Evolutionary conservation across 306 rosid genomes (phyloP).

Genomic region (Corylus avellana): DNA sequence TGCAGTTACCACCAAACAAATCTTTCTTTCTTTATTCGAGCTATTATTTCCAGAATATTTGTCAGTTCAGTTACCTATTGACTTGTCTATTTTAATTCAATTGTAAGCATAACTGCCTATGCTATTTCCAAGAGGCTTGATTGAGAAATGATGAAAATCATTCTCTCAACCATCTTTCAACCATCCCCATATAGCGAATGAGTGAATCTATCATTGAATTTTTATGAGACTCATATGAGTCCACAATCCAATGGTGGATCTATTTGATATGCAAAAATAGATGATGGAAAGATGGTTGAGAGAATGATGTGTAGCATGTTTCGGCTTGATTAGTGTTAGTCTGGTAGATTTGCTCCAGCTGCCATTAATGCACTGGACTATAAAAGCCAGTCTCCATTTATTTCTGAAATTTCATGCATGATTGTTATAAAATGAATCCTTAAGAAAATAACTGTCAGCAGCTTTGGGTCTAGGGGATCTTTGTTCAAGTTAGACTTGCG

Average conservation of each 20-base stretch:
- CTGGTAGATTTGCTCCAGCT: neutral
- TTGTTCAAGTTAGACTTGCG: neutral
- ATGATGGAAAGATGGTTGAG: too few species aligned
- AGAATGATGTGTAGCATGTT: too few species aligned
- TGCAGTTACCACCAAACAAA: slow-evolving; percentile 22
- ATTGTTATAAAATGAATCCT: neutral
- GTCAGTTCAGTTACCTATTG: neutral
- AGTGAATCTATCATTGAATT: too few species aligned
- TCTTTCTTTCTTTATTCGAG: slow-evolving; percentile 9
- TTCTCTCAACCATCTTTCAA: too few species aligned
- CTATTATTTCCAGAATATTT: slow-evolving; percentile 1
- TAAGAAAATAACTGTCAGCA: neutral
- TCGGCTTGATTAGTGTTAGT: neutral
- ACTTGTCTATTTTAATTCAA: neutral
- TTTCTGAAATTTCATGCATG: neutral
- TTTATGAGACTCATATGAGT: too few species aligned
- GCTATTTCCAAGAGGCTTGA: neutral
- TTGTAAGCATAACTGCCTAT: neutral
- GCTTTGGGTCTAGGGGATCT: neutral
- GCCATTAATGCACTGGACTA: neutral
- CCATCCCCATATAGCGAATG: too few species aligned
- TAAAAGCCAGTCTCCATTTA: neutral
- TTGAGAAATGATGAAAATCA: neutral
- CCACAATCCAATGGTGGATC: too few species aligned
- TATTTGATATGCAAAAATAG: too few species aligned